A percentile compares a stretch with the other conserved stretches of the same genome.
These are phyloP conservation scores for Boeremia exigua DNA, from an alignment of 2,329 filamentous ascomycete genomes.

Conservation along the genomic window DNA sequence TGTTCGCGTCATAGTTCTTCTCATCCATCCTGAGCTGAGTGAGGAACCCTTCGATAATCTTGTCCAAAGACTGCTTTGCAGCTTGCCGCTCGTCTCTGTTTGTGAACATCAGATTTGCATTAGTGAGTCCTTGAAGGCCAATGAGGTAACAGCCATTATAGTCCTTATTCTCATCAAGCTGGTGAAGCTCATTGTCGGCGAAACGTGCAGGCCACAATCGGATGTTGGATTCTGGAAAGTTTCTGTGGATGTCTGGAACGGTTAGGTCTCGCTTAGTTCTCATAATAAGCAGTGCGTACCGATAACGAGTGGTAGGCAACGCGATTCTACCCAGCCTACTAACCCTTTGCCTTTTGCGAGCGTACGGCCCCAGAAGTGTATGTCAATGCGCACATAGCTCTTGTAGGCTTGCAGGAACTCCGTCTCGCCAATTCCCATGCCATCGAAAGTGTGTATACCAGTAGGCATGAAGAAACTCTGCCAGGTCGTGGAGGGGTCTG, in stretches of 20 bases:
- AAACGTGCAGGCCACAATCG: constrained; percentile 71
- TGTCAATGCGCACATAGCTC: constrained; percentile 66
- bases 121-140: constrained; percentile 53
- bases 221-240: constrained; percentile 58
- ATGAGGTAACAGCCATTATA: constrained; percentile 68
- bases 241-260: constrained; percentile 60
- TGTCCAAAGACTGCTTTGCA: constrained; percentile 53
- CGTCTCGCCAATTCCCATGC: constrained; percentile 7
- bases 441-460: neutral
- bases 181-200: constrained; percentile 29
- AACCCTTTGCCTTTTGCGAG: constrained; percentile 61
- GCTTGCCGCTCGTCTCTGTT: constrained; percentile 50
- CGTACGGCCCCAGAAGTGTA: constrained; percentile 70
- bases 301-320: constrained; percentile 63
- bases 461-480: constrained; percentile 29
- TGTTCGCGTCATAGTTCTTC: constrained; percentile 44
- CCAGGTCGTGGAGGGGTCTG: constrained; percentile 35
- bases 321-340: constrained; percentile 69
- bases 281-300: constrained; percentile 53
- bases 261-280: constrained; percentile 1
- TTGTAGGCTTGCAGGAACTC: constrained; percentile 61
- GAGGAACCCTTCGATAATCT: constrained; percentile 44
- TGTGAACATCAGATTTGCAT: neutral
- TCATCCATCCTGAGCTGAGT: constrained; percentile 43
- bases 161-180: constrained; percentile 46